phyloP scores from a whole-genome alignment of 2,329 filamentous ascomycete species.

The Stagonosporopsis vannaccii region DNA sequence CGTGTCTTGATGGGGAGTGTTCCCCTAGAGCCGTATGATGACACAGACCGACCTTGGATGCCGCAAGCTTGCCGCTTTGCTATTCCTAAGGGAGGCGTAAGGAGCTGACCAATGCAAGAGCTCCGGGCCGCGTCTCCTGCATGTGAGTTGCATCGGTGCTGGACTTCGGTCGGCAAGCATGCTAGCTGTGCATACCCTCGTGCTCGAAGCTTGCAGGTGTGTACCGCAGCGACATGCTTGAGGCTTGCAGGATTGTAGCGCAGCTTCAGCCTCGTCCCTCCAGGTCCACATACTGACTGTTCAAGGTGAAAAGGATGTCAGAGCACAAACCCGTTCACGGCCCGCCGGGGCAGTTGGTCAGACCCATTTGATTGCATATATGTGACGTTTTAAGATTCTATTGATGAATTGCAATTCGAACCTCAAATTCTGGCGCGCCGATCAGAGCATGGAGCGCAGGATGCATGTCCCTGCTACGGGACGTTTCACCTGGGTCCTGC shows the following conservation, averaged over 20 bases:
- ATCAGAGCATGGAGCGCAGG: slow-evolving; percentile 11
- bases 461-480: slow-evolving; percentile 11
- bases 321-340: slow-evolving; percentile 31
- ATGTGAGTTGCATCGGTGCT: slow-evolving; percentile 18
- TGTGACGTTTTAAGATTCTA: slow-evolving; percentile 14
- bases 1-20: slow-evolving; percentile 4
- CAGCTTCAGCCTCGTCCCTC: slow-evolving; percentile 28
- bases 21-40: slow-evolving; percentile 10
- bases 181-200: slow-evolving; percentile 29
- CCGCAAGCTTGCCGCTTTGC: slow-evolving; percentile 20
- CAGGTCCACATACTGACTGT: slow-evolving; percentile 30
- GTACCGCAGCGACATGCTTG: slow-evolving; percentile 18
- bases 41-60: slow-evolving; percentile 19
- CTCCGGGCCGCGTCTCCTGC: slow-evolving; percentile 24
- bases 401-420: slow-evolving; percentile 11
- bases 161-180: slow-evolving; percentile 38
- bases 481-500: slow-evolving; percentile 11
- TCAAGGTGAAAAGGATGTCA: slow-evolving; percentile 9
- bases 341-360: slow-evolving; percentile 30
- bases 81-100: slow-evolving; percentile 12
- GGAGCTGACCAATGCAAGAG: slow-evolving; percentile 31
- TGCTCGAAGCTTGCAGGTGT: slow-evolving; percentile 27
- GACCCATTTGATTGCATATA: slow-evolving; percentile 26
- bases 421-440: slow-evolving; percentile 8
- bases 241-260: slow-evolving; percentile 26